phyloP scores from a whole-genome alignment of 2,329 filamentous ascomycete genomes.

The Neocucurbitaria cava region DNA sequence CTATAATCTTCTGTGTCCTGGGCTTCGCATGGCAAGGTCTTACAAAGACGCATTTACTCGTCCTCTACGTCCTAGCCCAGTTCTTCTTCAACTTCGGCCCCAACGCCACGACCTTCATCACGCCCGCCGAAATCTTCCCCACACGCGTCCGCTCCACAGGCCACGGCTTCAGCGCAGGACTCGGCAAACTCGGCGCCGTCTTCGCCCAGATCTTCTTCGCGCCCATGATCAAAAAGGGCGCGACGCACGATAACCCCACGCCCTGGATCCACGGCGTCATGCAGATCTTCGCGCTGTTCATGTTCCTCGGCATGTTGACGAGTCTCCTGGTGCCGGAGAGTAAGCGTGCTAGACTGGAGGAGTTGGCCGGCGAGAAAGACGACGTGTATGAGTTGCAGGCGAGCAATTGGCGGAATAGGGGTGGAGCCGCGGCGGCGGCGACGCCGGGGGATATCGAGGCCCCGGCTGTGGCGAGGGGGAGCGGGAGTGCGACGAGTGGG shows the following conservation, averaged over 20 bases:
- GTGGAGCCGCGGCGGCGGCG: constrained; percentile 4
- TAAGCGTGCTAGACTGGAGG: constrained; percentile 75
- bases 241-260: constrained; percentile 56
- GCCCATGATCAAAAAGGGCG: constrained; percentile 62
- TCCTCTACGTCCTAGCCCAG: constrained; percentile 56
- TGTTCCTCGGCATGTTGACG: constrained; percentile 73
- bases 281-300: constrained; percentile 81
- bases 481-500: constrained; percentile 18
- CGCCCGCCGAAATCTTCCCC: constrained; percentile 60
- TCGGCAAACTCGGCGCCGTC: constrained; percentile 58
- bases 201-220: constrained; percentile 59
- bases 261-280: constrained; percentile 78
- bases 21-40: constrained; percentile 58
- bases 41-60: constrained; percentile 51
- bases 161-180: constrained; percentile 58
- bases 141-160: constrained; percentile 57
- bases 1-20: constrained; percentile 58
- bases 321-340: constrained; percentile 80
- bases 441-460: background rate
- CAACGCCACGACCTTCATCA: constrained; percentile 60
- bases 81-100: constrained; percentile 64
- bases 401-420: constrained; percentile 47
- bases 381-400: constrained; percentile 54
- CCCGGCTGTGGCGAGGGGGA: constrained; percentile 9
- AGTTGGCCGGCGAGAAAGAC: constrained; percentile 70